Conservation (phyloP, 305 asterid species). For the Fraxinus paxiana region DNA sequence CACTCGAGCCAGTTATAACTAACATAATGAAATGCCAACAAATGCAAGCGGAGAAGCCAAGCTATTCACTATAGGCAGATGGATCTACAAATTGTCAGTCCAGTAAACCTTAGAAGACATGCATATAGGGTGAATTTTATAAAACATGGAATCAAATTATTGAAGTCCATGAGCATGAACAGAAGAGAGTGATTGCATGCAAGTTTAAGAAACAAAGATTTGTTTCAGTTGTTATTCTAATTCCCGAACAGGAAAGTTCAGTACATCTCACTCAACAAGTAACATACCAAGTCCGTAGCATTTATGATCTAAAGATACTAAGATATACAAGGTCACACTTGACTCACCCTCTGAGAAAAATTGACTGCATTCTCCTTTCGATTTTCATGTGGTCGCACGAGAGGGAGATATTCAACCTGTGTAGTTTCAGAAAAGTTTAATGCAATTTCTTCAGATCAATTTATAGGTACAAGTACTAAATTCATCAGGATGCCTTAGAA, state of each 20-base stretch:
- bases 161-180: not conserved
- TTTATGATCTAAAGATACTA: not conserved
- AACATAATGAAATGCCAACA: not conserved
- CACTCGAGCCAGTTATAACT: not conserved
- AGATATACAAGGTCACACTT: not conserved
- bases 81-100: not conserved
- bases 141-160: not conserved
- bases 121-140: not conserved
- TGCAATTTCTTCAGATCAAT: slow-evolving; percentile 10
- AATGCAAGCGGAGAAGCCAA: not conserved
- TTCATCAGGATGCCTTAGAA: slow-evolving; percentile 5
- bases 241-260: not conserved
- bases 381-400: slow-evolving; percentile 61
- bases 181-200: not conserved
- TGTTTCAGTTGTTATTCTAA: not conserved
- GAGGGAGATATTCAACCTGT: slow-evolving; percentile 95
- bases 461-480: not conserved
- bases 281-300: not conserved
- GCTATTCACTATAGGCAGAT: not conserved
- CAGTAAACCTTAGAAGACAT: not conserved
- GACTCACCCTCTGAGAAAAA: slow-evolving; percentile 81
- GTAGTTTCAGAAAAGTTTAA: slow-evolving; percentile 14
- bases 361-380: slow-evolving; percentile 68
- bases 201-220: not conserved
- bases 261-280: not conserved